Evolutionary conservation across 73 alveolate genomes (phyloP).

Genomic region (Durusdinium trenchii): DNA sequence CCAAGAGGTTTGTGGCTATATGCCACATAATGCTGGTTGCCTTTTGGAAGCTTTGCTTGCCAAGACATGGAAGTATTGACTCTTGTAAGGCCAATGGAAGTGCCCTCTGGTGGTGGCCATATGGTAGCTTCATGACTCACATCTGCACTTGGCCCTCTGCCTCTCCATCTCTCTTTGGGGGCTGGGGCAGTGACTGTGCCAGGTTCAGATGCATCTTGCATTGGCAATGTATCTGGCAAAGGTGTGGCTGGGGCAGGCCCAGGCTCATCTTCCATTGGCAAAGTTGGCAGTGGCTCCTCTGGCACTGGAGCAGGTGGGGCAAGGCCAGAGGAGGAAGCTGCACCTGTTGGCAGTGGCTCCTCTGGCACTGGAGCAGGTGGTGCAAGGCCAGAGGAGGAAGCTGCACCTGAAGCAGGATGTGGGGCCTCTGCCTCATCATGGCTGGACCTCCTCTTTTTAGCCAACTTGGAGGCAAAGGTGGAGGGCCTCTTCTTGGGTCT

Average conservation of each 20-base stretch:
- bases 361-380: neutral
- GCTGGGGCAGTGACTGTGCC: too few species aligned
- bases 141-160: neutral
- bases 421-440: neutral
- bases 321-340: neutral
- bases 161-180: neutral
- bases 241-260: neutral
- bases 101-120: neutral
- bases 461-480: neutral
- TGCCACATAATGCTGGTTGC: too few species aligned
- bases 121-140: neutral
- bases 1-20: neutral
- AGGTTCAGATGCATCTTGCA: neutral
- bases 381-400: neutral
- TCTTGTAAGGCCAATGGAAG: neutral
- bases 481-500: neutral
- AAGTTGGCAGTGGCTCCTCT: neutral
- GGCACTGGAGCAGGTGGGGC: neutral
- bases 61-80: neutral
- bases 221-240: too few species aligned
- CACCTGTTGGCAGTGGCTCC: neutral
- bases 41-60: constrained; percentile 1
- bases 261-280: neutral
- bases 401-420: too few species aligned
- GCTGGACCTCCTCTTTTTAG: neutral